phyloP scores from a whole-genome alignment of 2,329 filamentous ascomycete genomes.

The Emergomyces africanus region DNA sequence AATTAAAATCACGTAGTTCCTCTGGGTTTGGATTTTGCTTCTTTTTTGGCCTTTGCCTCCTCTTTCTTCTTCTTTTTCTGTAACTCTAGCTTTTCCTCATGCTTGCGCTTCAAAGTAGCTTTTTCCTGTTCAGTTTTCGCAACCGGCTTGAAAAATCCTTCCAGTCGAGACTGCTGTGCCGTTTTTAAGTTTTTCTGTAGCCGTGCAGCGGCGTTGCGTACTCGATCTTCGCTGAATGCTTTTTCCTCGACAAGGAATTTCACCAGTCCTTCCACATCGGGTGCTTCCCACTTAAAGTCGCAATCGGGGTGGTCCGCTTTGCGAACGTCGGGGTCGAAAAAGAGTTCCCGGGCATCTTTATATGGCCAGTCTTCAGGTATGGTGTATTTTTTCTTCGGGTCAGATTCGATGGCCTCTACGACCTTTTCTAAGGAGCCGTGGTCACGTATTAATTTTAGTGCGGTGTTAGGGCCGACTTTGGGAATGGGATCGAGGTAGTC shows the following conservation, averaged over 20 bases:
- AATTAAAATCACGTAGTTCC: slow-evolving; percentile 37
- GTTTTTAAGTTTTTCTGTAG: slow-evolving; percentile 85
- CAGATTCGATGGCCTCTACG: slow-evolving; percentile 64
- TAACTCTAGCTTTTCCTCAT: slow-evolving; percentile 80
- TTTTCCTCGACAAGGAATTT: slow-evolving; percentile 88
- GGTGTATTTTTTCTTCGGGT: slow-evolving; percentile 64
- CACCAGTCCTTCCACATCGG: slow-evolving; percentile 79
- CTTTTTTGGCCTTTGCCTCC: slow-evolving; percentile 91
- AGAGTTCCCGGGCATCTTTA: slow-evolving; percentile 78
- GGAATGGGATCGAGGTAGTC: slow-evolving; percentile 96
- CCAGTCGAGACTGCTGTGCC: slow-evolving; percentile 77
- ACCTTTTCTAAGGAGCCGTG: slow-evolving; percentile 79
- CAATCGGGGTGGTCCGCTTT: slow-evolving; percentile 71
- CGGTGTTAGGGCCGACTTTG: slow-evolving; percentile 83
- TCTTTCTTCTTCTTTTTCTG: slow-evolving; percentile 94
- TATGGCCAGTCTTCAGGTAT: slow-evolving; percentile 97
- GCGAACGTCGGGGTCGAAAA: slow-evolving; percentile 82
- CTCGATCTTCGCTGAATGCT: slow-evolving; percentile 91
- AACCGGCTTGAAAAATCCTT: slow-evolving; percentile 93
- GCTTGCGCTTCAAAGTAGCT: slow-evolving; percentile 75
- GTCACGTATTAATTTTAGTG: slow-evolving; percentile 86
- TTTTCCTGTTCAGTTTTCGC: slow-evolving; percentile 82
- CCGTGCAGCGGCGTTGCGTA: slow-evolving; percentile 62
- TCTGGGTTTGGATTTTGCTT: slow-evolving; percentile 74
- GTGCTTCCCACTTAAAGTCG: slow-evolving; percentile 96